A percentile compares a stretch with the other conserved stretches of the same genome.
Conservation (phyloP, 345 rosid species). For the Microthlaspi erraticum region DNA sequence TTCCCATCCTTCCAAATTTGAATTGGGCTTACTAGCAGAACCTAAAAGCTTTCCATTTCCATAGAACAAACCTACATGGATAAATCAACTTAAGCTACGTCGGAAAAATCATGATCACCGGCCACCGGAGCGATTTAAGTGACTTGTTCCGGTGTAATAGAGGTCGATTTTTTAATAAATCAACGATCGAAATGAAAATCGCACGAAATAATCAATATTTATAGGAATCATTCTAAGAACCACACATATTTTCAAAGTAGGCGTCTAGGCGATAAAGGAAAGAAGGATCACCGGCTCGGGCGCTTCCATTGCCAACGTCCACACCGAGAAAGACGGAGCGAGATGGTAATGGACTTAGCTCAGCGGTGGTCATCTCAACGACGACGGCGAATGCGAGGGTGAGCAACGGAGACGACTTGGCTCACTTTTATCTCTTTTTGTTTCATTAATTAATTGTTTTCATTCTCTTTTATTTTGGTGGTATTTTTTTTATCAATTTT, state of each 20-base stretch:
- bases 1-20: conserved; percentile 95
- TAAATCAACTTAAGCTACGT: conserved; percentile 1
- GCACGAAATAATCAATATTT: not conserved
- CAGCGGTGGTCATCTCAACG: conserved; percentile 51
- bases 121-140: not conserved
- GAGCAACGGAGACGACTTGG: not conserved
- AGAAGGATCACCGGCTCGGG: conserved; percentile 75
- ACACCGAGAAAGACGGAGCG: conserved; percentile 81
- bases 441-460: no score
- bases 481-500: no score
- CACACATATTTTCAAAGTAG: not conserved
- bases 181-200: not conserved
- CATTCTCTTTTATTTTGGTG: no score
- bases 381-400: not conserved
- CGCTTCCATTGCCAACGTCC: conserved; percentile 98
- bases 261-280: not conserved
- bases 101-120: no score
- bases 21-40: conserved; percentile 84
- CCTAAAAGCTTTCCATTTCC: conserved; percentile 85
- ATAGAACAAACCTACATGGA: conserved; percentile 74
- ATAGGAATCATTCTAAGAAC: conserved; percentile 4
- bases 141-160: not conserved
- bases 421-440: not conserved
- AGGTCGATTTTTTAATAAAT: not conserved
- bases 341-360: conserved; percentile 37